Evolutionary conservation across 2,329 filamentous ascomycete genomes (phyloP), one percentile per base, ranked within the genome.

Genomic region (Trichoderma pleuroti): DNA sequence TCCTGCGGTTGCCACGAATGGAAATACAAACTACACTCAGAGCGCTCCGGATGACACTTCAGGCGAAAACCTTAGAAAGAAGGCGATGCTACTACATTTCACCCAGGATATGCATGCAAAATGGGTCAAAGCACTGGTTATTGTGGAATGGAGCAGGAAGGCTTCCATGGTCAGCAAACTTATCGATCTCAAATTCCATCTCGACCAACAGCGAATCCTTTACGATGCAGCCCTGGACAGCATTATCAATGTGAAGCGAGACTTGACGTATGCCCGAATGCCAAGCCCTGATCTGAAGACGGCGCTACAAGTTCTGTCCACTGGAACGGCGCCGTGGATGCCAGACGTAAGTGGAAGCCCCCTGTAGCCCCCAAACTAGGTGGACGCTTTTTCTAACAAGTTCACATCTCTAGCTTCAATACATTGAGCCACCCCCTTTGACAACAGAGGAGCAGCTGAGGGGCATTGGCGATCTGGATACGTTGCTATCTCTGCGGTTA

Each of bases 231-330:
- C 88, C 8, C 84, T 93, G 60, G 85, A 87, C 72, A 86, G 87
- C 69, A 84, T 95, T 75, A 88, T 90, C 65, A 86, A 91, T 57
- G 86, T 95, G 77, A 97, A 95, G 81, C 84, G 89, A 73, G 89
- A 91, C 75, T 86, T 97, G 73, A 86, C 87, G 11, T 86, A 85
- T 75, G 92, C 92, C 56, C 91, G 94, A 76, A 86, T 97, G 77
- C 93, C 93, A 5, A 95, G 94, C 77, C 96, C 96, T 2, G 97
- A 99, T 81, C 85, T 99, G 65, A 92, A 92, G 79, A 98, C 94
- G 24, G 95, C 96, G 9, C 84, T 98, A 57, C 91, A 98, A 76
- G 87, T 97, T 30, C 83, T 99, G 68, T 91, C 93, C 7, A 93
- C 90, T 10, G 93, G 93, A 54, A 90, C 89, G 75, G 91, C 91